Evolutionary conservation across 495 filamentous ascomycete genomes (phyloP).

Genomic region (Daldinia concentrica): DNA sequence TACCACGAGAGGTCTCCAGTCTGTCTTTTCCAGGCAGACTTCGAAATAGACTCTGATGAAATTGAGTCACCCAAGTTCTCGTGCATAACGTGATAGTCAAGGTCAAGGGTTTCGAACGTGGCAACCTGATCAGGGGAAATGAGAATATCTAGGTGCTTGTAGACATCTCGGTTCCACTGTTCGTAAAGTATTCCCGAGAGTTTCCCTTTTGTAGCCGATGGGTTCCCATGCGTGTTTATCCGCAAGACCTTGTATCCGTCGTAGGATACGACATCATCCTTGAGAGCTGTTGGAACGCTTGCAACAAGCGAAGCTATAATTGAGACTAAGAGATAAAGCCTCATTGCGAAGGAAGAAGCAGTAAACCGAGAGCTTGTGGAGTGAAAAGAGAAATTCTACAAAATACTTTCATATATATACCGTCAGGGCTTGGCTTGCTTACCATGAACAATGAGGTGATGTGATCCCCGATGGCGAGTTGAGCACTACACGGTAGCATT

Average conservation of each 20-base stretch:
- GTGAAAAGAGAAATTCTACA: not conserved
- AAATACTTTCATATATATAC: not conserved
- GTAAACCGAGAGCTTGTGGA: not conserved
- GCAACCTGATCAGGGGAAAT: conserved; percentile 49
- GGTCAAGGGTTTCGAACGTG: conserved; percentile 47
- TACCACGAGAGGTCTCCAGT: conserved; percentile 52
- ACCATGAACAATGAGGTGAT: not conserved
- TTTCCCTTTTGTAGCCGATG: conserved; percentile 39
- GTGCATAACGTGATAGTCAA: conserved; percentile 54
- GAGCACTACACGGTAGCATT: not conserved
- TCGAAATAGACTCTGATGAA: conserved; percentile 41
- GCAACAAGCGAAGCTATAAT: not conserved
- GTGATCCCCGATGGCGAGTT: not conserved
- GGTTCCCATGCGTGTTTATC: conserved; percentile 34
- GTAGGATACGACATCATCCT: conserved; percentile 37
- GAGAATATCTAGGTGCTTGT: conserved; percentile 49
- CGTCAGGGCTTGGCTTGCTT: not conserved
- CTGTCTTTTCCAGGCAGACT: conserved; percentile 11
- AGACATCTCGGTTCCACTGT: conserved; percentile 45
- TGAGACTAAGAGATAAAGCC: not conserved
- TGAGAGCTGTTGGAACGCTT: conserved; percentile 13
- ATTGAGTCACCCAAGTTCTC: conserved; percentile 56
- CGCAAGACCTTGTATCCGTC: conserved; percentile 56
- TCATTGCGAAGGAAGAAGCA: not conserved
- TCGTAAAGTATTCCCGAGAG: conserved; percentile 44